Evolutionary conservation across 345 rosid species (phyloP), one percentile per base, ranked within the genome.

Genomic region (Gossypium ekmanianum): DNA sequence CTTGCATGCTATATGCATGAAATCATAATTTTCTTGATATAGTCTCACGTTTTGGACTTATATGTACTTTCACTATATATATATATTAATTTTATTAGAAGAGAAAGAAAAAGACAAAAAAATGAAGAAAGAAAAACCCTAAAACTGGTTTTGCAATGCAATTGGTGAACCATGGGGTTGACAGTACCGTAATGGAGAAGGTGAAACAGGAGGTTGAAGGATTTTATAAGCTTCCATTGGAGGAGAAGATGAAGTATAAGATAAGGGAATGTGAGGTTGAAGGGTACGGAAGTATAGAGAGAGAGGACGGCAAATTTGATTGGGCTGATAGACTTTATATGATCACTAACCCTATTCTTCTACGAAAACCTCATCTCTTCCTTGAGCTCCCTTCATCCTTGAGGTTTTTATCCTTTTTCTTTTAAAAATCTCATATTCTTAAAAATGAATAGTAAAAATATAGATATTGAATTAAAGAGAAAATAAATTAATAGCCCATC

Each of bases 291-390:
- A 27, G 2, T 22, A 83, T 50, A 78, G 82, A 72, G 78, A 83
- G 55, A 9, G 81, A 77, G 10, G 88, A 76, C 22, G 87, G 84
- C 52, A 88, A 83, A 67, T 80, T 83, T 9, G 91, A 88, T 26
- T 88, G 91, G 91, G 78, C 78, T 5, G 89, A 88, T 51, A 79
- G 85, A 84, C 79, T 86, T 71, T 80, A 44, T 52, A 44, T 83
- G 7, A 71, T 77, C 6, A 88, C 81, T 7, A 78, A 83, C 62
- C 89, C 89, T 17, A 56, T 66, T 48, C 7, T 74, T 66, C 72
- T 75, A 5, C 80, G 86, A 66, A 79, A 63, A 50, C 61, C 74
- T n/a, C 72, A 75, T 14, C 81, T 88, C 43, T 83, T 85, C 18
- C 70, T 78, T 2, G 78, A 88, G 61, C 87, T 88, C 44, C 85